Conservation (phyloP, 331 rosid species). For the Quercus phellos region DNA sequence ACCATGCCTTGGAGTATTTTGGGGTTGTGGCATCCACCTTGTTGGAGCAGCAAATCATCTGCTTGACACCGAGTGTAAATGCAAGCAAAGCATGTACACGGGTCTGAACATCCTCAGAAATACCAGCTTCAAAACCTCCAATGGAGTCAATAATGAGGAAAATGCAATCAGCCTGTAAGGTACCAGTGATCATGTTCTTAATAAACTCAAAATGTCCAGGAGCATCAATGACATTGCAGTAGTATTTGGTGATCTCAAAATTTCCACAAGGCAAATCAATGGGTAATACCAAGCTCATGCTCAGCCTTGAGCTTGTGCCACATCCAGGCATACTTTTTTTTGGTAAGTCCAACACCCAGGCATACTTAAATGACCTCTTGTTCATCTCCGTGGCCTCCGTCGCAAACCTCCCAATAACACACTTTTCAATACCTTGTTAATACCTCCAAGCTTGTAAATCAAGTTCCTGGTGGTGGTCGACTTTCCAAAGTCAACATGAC, state of each 20-base stretch:
- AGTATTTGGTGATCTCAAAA: slow-evolving; percentile 58
- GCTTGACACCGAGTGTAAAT: slow-evolving; percentile 64
- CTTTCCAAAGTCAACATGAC: slow-evolving; percentile 64
- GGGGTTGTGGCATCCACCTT: slow-evolving; percentile 74
- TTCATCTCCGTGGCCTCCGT: slow-evolving; percentile 71
- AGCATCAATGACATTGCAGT: slow-evolving; percentile 63
- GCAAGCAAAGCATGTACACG: slow-evolving; percentile 67
- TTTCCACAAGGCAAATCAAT: slow-evolving; percentile 59
- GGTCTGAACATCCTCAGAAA: slow-evolving; percentile 62
- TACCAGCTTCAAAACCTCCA: slow-evolving; percentile 67
- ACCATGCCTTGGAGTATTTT: slow-evolving; percentile 68
- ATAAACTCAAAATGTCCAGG: slow-evolving; percentile 67
- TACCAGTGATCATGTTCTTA: slow-evolving; percentile 66
- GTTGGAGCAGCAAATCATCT: slow-evolving; percentile 64
- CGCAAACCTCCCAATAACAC: slow-evolving; percentile 60
- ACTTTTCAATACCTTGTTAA: slow-evolving; percentile 32
- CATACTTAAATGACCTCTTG: slow-evolving; percentile 68
- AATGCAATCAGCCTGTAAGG: slow-evolving; percentile 59
- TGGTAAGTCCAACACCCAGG: slow-evolving; percentile 52
- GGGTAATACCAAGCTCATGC: slow-evolving; percentile 60
- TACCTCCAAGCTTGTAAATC: slow-evolving; percentile 65
- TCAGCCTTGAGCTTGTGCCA: slow-evolving; percentile 46
- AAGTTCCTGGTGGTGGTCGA: slow-evolving; percentile 55
- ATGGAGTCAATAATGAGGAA: slow-evolving; percentile 61
- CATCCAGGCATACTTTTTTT: too few relatives aligned